These are phyloP conservation scores for Lanmaoa rubissima DNA, from an alignment of 768 basidiomycete genomes.

Conservation along the genomic window DNA sequence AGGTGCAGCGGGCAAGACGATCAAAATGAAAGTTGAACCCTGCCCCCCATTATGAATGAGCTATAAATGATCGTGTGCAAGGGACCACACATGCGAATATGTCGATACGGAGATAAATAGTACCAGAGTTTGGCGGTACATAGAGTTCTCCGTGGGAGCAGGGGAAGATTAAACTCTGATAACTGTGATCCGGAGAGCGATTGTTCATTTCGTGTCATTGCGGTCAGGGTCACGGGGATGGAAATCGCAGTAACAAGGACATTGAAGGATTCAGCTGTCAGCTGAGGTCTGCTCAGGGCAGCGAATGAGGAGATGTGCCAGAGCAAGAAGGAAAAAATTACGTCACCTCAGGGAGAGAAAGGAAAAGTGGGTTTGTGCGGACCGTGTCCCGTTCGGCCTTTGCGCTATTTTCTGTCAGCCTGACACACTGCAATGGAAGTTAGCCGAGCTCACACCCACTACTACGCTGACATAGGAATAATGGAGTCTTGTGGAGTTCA, in stretches of 20 bases:
- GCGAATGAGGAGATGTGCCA: not conserved
- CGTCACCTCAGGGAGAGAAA: not conserved
- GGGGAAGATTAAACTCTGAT: conserved; percentile 21
- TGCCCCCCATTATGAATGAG: conserved; percentile 17
- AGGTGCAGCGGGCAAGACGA: conserved; percentile 7
- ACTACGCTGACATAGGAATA: not conserved
- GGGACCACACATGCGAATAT: not conserved
- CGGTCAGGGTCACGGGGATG: conserved; percentile 12
- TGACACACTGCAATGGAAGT: not conserved
- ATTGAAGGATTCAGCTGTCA: not conserved
- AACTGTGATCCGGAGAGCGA: conserved; percentile 12
- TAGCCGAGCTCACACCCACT: not conserved
- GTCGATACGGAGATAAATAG: conserved; percentile 16
- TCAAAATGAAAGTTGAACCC: conserved; percentile 12
- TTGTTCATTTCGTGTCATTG: not conserved
- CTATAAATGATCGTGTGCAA: conserved; percentile 28
- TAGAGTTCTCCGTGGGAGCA: conserved; percentile 7
- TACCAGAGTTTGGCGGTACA: not conserved
- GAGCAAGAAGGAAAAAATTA: too few species aligned
- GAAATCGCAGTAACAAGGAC: not conserved
- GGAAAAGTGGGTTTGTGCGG: not conserved
- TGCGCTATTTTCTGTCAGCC: not conserved
- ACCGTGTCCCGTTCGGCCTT: not conserved
- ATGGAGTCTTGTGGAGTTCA: not conserved
- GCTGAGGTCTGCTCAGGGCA: not conserved